Percentiles rank a stretch among this genome's conserved stretches.
Evolutionary conservation across 495 filamentous ascomycete species (phyloP).

Genomic region (Neurospora sp.): DNA sequence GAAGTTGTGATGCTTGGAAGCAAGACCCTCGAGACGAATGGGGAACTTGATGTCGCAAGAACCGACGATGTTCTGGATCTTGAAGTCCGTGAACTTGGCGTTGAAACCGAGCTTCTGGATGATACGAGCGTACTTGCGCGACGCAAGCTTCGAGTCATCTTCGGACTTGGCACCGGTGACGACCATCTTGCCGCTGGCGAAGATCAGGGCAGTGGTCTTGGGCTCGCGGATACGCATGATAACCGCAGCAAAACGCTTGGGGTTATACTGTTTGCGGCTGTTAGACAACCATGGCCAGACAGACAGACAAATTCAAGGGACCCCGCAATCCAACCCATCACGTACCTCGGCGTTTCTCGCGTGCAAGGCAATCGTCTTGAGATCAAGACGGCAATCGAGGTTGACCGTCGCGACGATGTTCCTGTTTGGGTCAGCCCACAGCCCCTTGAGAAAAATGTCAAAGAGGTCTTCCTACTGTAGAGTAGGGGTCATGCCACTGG

Average conservation of each 20-base stretch:
- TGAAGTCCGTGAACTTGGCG: slow-evolving; percentile 99
- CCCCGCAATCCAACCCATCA: slow-evolving; percentile 10
- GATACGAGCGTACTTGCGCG: slow-evolving; percentile 96
- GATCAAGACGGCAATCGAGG: slow-evolving; percentile 91
- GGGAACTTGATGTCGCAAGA: slow-evolving; percentile 99
- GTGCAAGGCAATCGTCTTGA: slow-evolving; percentile 98
- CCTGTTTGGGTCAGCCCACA: slow-evolving; percentile 62
- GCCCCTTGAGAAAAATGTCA: slow-evolving; percentile 13
- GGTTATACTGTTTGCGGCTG: slow-evolving; percentile 23
- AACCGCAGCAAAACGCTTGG: slow-evolving; percentile 96
- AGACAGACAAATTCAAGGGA: slow-evolving; percentile 28
- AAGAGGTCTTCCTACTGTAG: slow-evolving; percentile 81
- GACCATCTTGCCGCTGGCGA: slow-evolving; percentile 98
- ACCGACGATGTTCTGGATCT: slow-evolving; percentile 99
- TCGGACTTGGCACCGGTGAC: slow-evolving; percentile 98
- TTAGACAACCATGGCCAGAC: slow-evolving; percentile 24
- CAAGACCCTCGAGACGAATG: slow-evolving; percentile 91
- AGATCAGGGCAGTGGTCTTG: slow-evolving; percentile 96
- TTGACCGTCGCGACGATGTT: slow-evolving; percentile 99
- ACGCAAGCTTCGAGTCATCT: slow-evolving; percentile 93
- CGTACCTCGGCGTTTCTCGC: slow-evolving; percentile 82
- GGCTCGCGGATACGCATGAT: slow-evolving; percentile 99
- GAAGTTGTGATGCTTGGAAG: slow-evolving; percentile 96
- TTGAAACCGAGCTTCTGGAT: slow-evolving; percentile 99
- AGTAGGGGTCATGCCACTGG: slow-evolving; percentile 83